Conservation (phyloP, 2,329 filamentous ascomycete species). For the Reticulascus tulasneorum region DNA sequence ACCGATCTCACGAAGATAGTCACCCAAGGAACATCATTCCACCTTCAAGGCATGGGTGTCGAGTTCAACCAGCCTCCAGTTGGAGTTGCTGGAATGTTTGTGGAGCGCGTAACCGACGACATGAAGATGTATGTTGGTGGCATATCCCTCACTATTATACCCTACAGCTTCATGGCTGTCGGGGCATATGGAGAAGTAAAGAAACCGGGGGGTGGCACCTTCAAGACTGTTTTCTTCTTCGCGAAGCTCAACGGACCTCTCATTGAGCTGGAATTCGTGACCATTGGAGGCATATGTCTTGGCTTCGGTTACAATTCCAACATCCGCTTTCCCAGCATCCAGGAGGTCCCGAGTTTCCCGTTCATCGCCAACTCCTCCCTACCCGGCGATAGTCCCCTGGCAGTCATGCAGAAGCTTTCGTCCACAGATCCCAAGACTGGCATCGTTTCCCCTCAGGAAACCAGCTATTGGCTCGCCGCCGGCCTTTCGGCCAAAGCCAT, state of each 20-base stretch:
- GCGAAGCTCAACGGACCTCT: constrained; percentile 34
- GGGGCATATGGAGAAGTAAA: not conserved
- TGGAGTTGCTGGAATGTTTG: not conserved
- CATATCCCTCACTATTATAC: not conserved
- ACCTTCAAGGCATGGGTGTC: too few species aligned
- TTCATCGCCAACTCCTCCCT: constrained; percentile 15
- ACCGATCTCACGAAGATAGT: too few species aligned
- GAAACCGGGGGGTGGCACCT: constrained; percentile 11
- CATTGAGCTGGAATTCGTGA: constrained; percentile 30
- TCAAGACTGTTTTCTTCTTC: constrained; percentile 32
- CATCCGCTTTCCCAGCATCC: constrained; percentile 25
- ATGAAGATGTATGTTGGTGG: not conserved
- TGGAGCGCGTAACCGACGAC: not conserved
- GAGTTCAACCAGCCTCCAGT: not conserved
- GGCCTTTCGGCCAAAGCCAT: constrained; percentile 31
- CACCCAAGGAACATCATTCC: too few species aligned
- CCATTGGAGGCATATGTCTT: constrained; percentile 26
- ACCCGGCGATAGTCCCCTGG: too few species aligned
- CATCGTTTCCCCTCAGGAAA: constrained; percentile 21
- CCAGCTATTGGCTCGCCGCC: constrained; percentile 26
- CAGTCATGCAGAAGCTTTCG: too few species aligned
- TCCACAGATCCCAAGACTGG: too few species aligned
- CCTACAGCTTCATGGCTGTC: not conserved
- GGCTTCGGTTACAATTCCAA: constrained; percentile 37
- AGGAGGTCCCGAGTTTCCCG: constrained; percentile 13